These are phyloP conservation scores for Fulvia fulva DNA, from an alignment of 2,329 filamentous ascomycete species.

Conservation along the genomic window DNA sequence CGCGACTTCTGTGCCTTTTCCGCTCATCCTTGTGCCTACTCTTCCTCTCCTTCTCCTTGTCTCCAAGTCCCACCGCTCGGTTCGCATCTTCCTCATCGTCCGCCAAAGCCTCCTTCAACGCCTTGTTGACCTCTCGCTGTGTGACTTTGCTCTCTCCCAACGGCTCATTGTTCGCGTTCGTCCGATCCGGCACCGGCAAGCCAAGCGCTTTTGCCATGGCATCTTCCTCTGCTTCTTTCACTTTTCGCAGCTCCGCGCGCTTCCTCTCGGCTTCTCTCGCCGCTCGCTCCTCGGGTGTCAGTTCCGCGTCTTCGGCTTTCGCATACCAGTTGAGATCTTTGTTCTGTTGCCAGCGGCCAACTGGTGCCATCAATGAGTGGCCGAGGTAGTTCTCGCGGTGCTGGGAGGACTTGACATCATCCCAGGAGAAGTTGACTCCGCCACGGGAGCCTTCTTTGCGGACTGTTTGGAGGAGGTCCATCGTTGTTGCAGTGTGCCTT, in stretches of 20 bases:
- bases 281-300: constrained; percentile 49
- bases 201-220: constrained; percentile 81
- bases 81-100: constrained; percentile 36
- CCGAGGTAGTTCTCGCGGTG: constrained; percentile 91
- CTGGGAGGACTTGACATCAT: constrained; percentile 78
- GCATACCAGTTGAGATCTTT: constrained; percentile 65
- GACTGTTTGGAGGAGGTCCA: constrained; percentile 92
- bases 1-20: constrained; percentile 25
- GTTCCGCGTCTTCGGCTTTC: constrained; percentile 51
- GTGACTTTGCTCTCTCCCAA: constrained; percentile 51
- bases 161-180: constrained; percentile 61
- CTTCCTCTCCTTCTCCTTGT: constrained; percentile 17
- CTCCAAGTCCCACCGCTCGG: constrained; percentile 29
- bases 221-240: constrained; percentile 92
- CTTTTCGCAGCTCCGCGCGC: constrained; percentile 65
- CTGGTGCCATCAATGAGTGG: constrained; percentile 83
- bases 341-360: constrained; percentile 86
- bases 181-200: constrained; percentile 63
- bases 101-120: constrained; percentile 46
- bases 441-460: constrained; percentile 87
- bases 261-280: constrained; percentile 66
- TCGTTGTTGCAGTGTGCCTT: constrained; percentile 37
- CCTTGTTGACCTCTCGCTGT: constrained; percentile 55
- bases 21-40: constrained; percentile 20
- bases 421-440: constrained; percentile 94